These are phyloP conservation scores for Eucalyptus brandiana DNA, from an alignment of 345 rosid species.

Conservation along the genomic window DNA sequence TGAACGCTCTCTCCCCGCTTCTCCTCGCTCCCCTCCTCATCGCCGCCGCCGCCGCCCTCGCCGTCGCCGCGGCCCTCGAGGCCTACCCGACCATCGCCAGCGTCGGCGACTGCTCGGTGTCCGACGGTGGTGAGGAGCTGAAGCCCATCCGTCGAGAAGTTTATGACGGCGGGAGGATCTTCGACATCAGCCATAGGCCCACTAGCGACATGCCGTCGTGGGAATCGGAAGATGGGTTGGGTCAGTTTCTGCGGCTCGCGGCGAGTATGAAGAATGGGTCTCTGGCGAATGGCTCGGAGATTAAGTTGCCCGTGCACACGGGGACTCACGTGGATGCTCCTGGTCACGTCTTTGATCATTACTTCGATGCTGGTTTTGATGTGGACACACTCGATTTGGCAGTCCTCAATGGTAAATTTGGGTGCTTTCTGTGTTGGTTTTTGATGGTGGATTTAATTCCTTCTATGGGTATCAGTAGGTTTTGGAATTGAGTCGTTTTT, in stretches of 20 bases:
- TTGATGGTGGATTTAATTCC: neutral
- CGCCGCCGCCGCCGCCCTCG: neutral
- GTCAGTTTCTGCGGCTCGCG: constrained; percentile 20
- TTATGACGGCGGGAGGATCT: constrained; percentile 19
- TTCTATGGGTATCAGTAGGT: neutral
- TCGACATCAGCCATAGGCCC: constrained; percentile 30
- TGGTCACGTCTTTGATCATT: constrained; percentile 25
- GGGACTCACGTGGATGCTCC: constrained; percentile 57
- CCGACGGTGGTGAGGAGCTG: neutral
- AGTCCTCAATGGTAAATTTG: neutral
- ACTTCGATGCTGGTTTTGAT: constrained; percentile 38
- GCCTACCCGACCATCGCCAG: neutral
- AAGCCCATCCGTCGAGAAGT: constrained; percentile 9
- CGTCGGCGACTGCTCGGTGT: neutral
- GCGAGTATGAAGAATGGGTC: constrained; percentile 38
- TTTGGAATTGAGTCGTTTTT: neutral
- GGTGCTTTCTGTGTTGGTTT: neutral
- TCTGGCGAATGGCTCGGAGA: constrained; percentile 4
- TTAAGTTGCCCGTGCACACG: constrained; percentile 23
- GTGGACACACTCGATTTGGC: constrained; percentile 30
- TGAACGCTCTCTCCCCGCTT: neutral
- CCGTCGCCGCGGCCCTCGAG: neutral
- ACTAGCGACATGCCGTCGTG: constrained; percentile 16
- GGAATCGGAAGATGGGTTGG: constrained; percentile 17
- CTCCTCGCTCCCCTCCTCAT: neutral